These are phyloP conservation scores for Sisymbrium irio DNA, from an alignment of 345 rosid species.

Conservation along the genomic window DNA sequence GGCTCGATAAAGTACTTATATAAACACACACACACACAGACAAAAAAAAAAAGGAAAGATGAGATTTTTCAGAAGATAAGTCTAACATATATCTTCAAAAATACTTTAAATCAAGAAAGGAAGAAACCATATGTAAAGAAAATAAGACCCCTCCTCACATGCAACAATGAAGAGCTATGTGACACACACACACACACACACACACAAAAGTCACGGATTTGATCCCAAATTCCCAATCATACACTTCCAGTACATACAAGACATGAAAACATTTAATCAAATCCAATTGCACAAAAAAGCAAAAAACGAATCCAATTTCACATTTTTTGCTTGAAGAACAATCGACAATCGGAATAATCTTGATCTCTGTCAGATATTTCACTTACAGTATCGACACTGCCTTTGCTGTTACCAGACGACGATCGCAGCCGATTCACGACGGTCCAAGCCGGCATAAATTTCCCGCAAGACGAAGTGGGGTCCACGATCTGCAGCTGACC, in stretches of 20 bases:
- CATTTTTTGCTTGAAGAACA: not conserved
- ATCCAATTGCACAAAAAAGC: not conserved
- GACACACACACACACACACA: not conserved
- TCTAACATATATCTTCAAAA: not conserved
- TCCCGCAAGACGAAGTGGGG: not conserved
- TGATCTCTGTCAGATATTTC: not conserved
- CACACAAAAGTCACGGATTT: not conserved
- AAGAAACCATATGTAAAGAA: not conserved
- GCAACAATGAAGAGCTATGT: not conserved
- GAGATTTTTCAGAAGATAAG: not conserved
- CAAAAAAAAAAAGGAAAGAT: not conserved
- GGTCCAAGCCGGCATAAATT: conserved; percentile 2
- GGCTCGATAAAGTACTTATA: conserved; percentile 17
- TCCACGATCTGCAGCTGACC: conserved; percentile 34
- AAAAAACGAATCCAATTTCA: no score
- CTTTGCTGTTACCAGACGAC: not conserved
- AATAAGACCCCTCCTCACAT: not conserved
- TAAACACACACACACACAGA: not conserved
- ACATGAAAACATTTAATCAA: not conserved
- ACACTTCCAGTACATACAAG: not conserved
- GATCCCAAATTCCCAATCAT: not conserved
- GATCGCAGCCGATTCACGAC: conserved; percentile 16
- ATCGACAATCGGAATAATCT: not conserved
- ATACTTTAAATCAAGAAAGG: not conserved
- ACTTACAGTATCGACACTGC: conserved; percentile 16